Base-by-base conservation (phyloP, 2,329 filamentous ascomycete species). In the Ophiocordyceps camponoti-saundersi region DNA sequence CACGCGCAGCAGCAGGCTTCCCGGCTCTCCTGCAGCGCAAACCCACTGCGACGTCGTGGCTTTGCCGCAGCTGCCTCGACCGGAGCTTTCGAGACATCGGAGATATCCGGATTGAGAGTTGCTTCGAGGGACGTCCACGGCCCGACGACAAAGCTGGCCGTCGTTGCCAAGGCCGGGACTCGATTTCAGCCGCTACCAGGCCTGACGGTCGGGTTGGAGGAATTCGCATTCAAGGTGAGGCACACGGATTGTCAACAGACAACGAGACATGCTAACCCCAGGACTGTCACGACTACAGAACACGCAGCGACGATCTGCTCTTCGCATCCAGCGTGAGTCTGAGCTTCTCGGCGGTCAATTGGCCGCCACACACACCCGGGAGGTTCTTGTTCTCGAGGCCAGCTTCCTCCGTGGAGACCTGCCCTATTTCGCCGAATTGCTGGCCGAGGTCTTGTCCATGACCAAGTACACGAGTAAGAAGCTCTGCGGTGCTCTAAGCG, bases 341-440 rank as follows among this genome's bases (percentile, higher is more conserved):
- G 92, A 98, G 71, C 82, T 98, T 51, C 80, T 98, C 54, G 92
- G 93, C 63, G 87, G 87, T 59, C 81, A 90, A 77, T 80, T 96
- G 70, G 76, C 72, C 57, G 75, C 90, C 54, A 86, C 85, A 67
- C 88, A 95, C 71, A 89, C 87, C 58, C 84, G 90, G 62, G 92
- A 98, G 74, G 88, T 88, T 62, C 71, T 98, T 53, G 80, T 98
- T 50, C 71, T 98, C 60, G 82, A 90, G 67, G 86, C 92, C 64
- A 94, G 84, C 72, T 98, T 98, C 76, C 79, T 98, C 55, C 81
- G 87, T 63, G 81, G 92, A 64, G 89, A 98, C 65, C 80, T 98
- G 55, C 92, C 92, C 56, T 98, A 96, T 78, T 98, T 95, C 66
- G 79, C 88, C 60, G 92, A 98, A 73, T 76, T 98, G 54, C 77